These are phyloP conservation scores for Enterospora canceri DNA, from an alignment of 371 early-diverging fungal genomes.

Conservation along the genomic window DNA sequence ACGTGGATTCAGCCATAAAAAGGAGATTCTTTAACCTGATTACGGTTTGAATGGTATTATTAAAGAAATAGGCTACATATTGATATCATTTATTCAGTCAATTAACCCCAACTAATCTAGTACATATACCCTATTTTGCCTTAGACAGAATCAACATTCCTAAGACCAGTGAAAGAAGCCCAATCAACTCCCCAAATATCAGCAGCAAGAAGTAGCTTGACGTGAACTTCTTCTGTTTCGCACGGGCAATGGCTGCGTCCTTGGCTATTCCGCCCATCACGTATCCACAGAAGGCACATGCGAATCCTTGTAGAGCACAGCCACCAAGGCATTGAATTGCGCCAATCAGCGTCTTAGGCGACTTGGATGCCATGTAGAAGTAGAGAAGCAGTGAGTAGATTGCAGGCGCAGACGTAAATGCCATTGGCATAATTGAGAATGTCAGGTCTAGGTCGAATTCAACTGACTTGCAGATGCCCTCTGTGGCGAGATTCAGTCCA, in stretches of 20 bases:
- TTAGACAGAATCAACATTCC: slow-evolving; percentile 42
- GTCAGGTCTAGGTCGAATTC: slow-evolving; percentile 42
- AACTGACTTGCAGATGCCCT: slow-evolving; percentile 52
- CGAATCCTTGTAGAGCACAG: slow-evolving; percentile 44
- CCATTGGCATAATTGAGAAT: slow-evolving; percentile 49
- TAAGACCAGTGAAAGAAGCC: slow-evolving; percentile 48
- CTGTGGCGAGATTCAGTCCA: slow-evolving; percentile 42
- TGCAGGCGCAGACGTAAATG: slow-evolving; percentile 51
- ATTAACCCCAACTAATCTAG: no score
- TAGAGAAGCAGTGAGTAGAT: slow-evolving; percentile 50
- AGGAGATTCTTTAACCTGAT: no score
- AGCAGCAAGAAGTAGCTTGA: slow-evolving; percentile 49
- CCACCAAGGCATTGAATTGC: slow-evolving; percentile 42
- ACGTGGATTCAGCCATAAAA: no score
- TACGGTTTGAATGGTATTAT: no score
- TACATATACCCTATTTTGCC: slow-evolving; percentile 6
- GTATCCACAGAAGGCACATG: slow-evolving; percentile 43
- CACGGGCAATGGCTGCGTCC: slow-evolving; percentile 49
- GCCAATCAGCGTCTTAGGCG: slow-evolving; percentile 15
- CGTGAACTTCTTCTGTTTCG: slow-evolving; percentile 55
- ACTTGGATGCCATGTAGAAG: slow-evolving; percentile 31
- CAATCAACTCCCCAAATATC: slow-evolving; percentile 56
- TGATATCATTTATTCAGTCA: no score
- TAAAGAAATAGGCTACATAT: no score
- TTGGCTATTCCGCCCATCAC: slow-evolving; percentile 49